Evolutionary conservation across 257 asterid species (phyloP), one percentile per base, ranked within the genome.

Genomic region (Solanum rostratum): DNA sequence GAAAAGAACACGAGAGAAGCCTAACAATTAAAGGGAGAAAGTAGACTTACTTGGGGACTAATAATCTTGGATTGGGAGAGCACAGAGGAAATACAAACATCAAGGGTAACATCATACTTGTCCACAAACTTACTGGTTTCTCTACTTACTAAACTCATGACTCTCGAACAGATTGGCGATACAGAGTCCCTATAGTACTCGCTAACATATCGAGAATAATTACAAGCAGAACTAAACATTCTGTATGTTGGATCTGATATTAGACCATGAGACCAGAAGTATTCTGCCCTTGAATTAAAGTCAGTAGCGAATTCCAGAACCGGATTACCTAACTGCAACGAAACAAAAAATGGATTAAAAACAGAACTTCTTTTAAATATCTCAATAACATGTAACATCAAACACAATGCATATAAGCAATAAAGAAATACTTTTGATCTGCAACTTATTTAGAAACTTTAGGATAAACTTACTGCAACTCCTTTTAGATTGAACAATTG

Each of bases 241-340:
- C 70, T 88, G 88, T 92, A 92, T 3, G 95, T 92, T 13, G 92
- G 80, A 84, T 93, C 95, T 52, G 97, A 93, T 87, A 93, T 91
- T 59, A 93, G 85, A 46, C 97, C 97, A 80, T 93, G 97, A 53
- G 97, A 93, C 97, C 97, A 93, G 52, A 92, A 90, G 86, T 91
- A 93, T 71, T 92, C 97, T 4, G 95, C 95, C 86, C 94, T 89
- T 7, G 95, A 91, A 68, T 93, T 93, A 85, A 90, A 92, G 85
- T 93, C 97, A 0, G 91, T 88, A 4, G 90, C 86, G 54, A 91
- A 93, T 84, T 92, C 97, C 50, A 93, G 92, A 73, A 93, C 90
- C 80, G 97, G 97, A 90, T 93, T 93, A 4, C 97, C 95, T n/a
- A 93, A 86, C 97, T 93, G 93, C 88, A 88, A 19, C 18, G 5